phyloP scores from a whole-genome alignment of 768 basidiomycete genomes.

The Suillus hirtellus region DNA sequence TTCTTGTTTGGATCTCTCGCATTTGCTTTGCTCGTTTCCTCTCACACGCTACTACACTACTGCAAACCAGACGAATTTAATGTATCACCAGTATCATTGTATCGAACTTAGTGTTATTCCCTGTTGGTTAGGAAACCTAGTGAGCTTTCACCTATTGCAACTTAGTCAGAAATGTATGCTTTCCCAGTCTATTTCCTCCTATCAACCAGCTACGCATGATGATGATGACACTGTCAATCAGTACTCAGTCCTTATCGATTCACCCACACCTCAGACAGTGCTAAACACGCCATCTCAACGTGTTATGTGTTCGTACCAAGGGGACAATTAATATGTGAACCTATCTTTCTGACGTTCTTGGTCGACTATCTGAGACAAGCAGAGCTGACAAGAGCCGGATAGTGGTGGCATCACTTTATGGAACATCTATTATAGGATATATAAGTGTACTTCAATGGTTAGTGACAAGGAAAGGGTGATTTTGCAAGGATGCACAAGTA shows the following conservation, averaged over 20 bases:
- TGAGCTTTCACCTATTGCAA: not conserved
- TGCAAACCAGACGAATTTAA: not conserved
- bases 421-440: not conserved
- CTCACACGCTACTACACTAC: not conserved
- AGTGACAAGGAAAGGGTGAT: not conserved
- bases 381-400: not conserved
- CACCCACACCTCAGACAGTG: not conserved
- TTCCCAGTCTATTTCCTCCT: not conserved
- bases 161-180: not conserved
- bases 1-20: not conserved
- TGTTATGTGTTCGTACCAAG: not conserved
- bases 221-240: not conserved
- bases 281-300: not conserved
- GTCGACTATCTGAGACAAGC: not conserved
- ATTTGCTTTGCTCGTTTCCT: not conserved
- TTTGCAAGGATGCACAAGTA: not conserved
- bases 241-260: not conserved
- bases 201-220: not conserved
- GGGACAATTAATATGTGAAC: not conserved
- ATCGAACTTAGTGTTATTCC: not conserved
- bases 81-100: not conserved
- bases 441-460: not conserved
- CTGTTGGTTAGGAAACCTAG: not conserved
- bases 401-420: not conserved
- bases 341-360: not conserved